phyloP scores from a whole-genome alignment of 345 rosid genomes.

The Nasturtium officinale region DNA sequence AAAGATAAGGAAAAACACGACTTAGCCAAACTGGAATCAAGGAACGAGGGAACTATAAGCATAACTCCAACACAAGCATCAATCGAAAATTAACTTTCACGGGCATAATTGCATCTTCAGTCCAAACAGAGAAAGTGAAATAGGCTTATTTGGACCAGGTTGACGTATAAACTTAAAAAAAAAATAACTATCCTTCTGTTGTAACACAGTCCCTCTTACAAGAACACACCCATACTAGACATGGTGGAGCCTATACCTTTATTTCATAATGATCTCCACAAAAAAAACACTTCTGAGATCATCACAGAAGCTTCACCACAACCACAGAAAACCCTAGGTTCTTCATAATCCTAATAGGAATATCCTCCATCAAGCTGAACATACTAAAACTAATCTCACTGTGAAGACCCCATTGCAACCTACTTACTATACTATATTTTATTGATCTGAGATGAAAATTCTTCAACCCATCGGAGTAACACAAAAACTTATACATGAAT shows the following conservation, averaged over 20 bases:
- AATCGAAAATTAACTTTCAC: neutral
- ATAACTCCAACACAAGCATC: slow-evolving; percentile 6
- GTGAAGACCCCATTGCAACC: neutral
- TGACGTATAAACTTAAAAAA: neutral
- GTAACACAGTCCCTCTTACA: neutral
- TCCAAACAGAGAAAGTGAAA: neutral
- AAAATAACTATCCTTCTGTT: neutral
- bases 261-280: neutral
- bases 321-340: neutral
- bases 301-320: neutral
- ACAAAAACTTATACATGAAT: neutral
- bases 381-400: neutral
- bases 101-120: neutral
- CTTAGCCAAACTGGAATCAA: slow-evolving; percentile 2
- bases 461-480: neutral
- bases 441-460: neutral
- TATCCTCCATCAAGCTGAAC: neutral
- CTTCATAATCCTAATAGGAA: neutral
- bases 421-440: neutral
- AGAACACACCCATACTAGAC: neutral
- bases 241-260: neutral
- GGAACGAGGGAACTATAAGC: slow-evolving; percentile 3
- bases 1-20: neutral
- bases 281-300: neutral
- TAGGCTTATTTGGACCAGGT: neutral